phyloP scores from a whole-genome alignment of 1,139 yeast genomes.

The Pichia sp. region DNA sequence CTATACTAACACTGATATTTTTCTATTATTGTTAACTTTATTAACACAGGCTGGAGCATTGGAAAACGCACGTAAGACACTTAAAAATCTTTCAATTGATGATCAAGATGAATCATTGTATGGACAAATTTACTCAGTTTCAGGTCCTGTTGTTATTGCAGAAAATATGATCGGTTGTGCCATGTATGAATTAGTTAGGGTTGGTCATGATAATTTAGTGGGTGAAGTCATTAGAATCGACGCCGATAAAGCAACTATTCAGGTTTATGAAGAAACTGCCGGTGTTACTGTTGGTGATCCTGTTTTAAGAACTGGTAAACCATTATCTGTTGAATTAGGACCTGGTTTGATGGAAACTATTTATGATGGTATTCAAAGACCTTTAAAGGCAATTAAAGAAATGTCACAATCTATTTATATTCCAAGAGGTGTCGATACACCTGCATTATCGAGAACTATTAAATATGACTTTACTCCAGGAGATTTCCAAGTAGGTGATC shows the following conservation, averaged over 20 bases:
- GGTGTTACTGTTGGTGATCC: conserved; percentile 99
- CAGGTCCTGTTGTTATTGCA: conserved; percentile 96
- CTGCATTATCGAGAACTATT: conserved; percentile 76
- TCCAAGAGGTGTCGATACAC: conserved; percentile 98
- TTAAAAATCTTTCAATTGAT: conserved; percentile 69
- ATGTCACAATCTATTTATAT: conserved; percentile 85
- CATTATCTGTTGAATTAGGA: conserved; percentile 95
- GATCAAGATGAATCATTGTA: conserved; percentile 73
- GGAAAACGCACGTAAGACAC: conserved; percentile 94
- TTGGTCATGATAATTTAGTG: conserved; percentile 92
- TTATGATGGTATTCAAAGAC: conserved; percentile 99
- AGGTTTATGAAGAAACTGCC: conserved; percentile 98
- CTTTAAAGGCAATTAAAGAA: conserved; percentile 86
- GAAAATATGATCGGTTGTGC: conserved; percentile 99
- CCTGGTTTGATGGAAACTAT: conserved; percentile 99
- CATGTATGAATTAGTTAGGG: conserved; percentile 96
- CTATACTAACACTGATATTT: conserved; percentile 3
- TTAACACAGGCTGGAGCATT: conserved; percentile 78
- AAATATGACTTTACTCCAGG: conserved; percentile 82
- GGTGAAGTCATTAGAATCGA: conserved; percentile 98
- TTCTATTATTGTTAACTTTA: background rate
- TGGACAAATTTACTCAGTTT: conserved; percentile 87
- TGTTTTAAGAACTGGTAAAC: conserved; percentile 94
- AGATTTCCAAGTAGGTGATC: conserved; percentile 87
- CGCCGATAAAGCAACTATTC: conserved; percentile 95